These are phyloP conservation scores for Neurospora africana DNA, from an alignment of 495 filamentous ascomycete genomes.

Conservation along the genomic window DNA sequence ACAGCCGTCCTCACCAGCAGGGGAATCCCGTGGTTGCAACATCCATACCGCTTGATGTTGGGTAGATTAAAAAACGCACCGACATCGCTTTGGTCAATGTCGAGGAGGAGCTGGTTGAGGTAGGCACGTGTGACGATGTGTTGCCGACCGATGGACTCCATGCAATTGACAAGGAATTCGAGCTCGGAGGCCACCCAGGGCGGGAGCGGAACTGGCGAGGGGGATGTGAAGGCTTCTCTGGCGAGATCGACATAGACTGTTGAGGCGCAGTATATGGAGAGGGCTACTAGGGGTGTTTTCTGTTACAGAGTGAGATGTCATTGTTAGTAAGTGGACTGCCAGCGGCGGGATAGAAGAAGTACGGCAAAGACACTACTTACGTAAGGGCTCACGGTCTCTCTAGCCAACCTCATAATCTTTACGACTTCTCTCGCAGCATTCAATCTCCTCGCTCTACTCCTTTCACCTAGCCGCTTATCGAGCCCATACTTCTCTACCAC, in stretches of 20 bases:
- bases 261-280: slow-evolving; percentile 34
- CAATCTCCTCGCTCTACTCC: slow-evolving; percentile 21
- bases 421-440: slow-evolving; percentile 34
- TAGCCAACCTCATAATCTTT: slow-evolving; percentile 31
- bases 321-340: neutral
- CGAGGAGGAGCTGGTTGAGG: slow-evolving; percentile 29
- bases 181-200: slow-evolving; percentile 17
- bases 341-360: neutral
- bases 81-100: slow-evolving; percentile 29
- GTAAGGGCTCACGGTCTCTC: slow-evolving; percentile 16
- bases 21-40: slow-evolving; percentile 25
- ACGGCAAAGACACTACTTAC: slow-evolving; percentile 8
- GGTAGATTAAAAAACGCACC: slow-evolving; percentile 1
- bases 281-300: slow-evolving; percentile 28
- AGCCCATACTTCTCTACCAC: slow-evolving; percentile 29
- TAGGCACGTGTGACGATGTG: slow-evolving; percentile 30
- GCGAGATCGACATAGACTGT: slow-evolving; percentile 28
- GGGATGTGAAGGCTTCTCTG: slow-evolving; percentile 23
- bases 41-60: neutral
- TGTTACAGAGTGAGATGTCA: slow-evolving; percentile 1
- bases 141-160: slow-evolving; percentile 26
- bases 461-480: slow-evolving; percentile 18
- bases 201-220: slow-evolving; percentile 16
- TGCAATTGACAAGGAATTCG: slow-evolving; percentile 28
- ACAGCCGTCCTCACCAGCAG: slow-evolving; percentile 25